Evolutionary conservation across 2,329 filamentous ascomycete genomes (phyloP).

Genomic region (Fusarium praegraminearum): DNA sequence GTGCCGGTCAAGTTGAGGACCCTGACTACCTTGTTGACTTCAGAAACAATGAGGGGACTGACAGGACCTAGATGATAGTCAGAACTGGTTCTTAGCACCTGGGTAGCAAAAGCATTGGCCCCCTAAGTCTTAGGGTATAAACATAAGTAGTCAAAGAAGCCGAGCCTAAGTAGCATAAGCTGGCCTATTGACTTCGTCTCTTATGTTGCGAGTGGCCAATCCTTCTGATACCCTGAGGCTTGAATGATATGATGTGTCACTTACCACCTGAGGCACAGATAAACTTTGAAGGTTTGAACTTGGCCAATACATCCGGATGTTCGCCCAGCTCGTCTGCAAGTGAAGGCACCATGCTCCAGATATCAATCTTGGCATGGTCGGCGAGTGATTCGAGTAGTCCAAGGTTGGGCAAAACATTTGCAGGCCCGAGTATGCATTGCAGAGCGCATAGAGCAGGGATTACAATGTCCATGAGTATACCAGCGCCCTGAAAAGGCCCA

Average conservation of each 20-base stretch:
- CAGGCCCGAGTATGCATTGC: slow-evolving; percentile 54
- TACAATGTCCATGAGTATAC: slow-evolving; percentile 57
- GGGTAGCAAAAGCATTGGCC: too few species aligned
- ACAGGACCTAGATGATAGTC: slow-evolving; percentile 37
- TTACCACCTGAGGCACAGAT: slow-evolving; percentile 49
- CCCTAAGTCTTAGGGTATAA: too few species aligned
- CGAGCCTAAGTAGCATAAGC: too few species aligned
- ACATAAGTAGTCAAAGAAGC: too few species aligned
- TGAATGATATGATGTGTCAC: not conserved
- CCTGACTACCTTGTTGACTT: slow-evolving; percentile 50
- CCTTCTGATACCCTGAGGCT: too few species aligned
- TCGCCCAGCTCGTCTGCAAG: slow-evolving; percentile 52
- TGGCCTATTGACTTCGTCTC: too few species aligned
- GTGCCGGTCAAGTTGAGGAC: slow-evolving; percentile 53
- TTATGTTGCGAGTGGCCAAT: too few species aligned
- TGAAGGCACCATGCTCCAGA: slow-evolving; percentile 55
- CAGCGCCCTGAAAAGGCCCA: slow-evolving; percentile 49
- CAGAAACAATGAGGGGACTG: slow-evolving; percentile 44
- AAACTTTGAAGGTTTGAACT: slow-evolving; percentile 50
- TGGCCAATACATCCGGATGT: slow-evolving; percentile 51
- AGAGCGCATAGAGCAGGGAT: slow-evolving; percentile 53
- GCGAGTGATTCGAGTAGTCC: slow-evolving; percentile 51
- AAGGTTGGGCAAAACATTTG: slow-evolving; percentile 52
- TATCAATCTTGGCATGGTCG: slow-evolving; percentile 52
- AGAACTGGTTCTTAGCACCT: not conserved